These are phyloP conservation scores for Apiotrichum porosum DNA, from an alignment of 1,284 basidiomycete species.

Conservation along the genomic window DNA sequence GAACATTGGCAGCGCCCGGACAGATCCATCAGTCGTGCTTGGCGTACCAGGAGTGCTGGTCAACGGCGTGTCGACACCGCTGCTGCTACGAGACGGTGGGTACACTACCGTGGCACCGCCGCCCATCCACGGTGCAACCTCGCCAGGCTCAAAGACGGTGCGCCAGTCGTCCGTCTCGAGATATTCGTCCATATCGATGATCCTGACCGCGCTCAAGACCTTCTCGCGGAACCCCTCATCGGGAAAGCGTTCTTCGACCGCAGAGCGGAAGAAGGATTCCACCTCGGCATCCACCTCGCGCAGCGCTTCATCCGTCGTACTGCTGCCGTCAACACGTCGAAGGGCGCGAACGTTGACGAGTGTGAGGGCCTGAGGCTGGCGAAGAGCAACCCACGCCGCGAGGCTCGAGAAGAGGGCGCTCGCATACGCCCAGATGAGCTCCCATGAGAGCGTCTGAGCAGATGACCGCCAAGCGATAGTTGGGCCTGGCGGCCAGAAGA, in stretches of 20 bases:
- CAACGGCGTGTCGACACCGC: not conserved
- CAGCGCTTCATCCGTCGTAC: not conserved
- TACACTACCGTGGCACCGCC: not conserved
- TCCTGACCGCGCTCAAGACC: slow-evolving; percentile 9
- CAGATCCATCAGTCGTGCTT: not conserved
- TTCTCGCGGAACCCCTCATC: not conserved
- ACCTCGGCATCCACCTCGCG: not conserved
- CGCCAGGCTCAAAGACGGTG: slow-evolving; percentile 6
- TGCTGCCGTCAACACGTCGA: not conserved
- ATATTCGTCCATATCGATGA: slow-evolving; percentile 14
- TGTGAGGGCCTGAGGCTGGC: not conserved
- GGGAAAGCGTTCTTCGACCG: not conserved
- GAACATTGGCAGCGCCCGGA: not conserved
- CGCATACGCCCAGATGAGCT: slow-evolving; percentile 1
- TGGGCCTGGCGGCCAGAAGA: not conserved
- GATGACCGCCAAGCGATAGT: not conserved
- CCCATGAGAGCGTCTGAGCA: slow-evolving; percentile 4
- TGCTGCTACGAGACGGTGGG: not conserved
- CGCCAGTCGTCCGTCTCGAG: not conserved
- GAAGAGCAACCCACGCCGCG: not conserved
- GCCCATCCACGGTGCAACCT: slow-evolving; percentile 3
- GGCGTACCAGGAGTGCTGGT: not conserved
- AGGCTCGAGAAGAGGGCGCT: not conserved
- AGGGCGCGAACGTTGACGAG: slow-evolving; percentile 8
- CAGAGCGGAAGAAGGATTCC: not conserved